Percentiles rank a stretch among this genome's conserved stretches.
Conservation (phyloP, 2,329 filamentous ascomycete species). For the Aspergillus quadrilineatus region DNA sequence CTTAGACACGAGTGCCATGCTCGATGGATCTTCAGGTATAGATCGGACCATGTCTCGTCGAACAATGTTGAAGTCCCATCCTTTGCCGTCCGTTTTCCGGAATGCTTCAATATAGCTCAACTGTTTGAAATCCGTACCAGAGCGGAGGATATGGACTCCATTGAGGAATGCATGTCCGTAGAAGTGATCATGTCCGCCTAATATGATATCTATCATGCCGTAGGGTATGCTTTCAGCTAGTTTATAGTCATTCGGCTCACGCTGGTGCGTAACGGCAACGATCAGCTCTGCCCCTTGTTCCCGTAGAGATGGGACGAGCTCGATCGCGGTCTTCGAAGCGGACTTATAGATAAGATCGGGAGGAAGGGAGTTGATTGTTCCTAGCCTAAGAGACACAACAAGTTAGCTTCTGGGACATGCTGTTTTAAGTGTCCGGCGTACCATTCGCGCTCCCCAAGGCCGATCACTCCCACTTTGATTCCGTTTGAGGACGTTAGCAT, state of each 20-base stretch:
- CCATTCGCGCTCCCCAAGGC: constrained; percentile 84
- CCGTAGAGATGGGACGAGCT: constrained; percentile 70
- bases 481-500: constrained; percentile 80
- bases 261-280: constrained; percentile 78
- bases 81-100: constrained; percentile 50
- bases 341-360: constrained; percentile 80
- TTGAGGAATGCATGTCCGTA: constrained; percentile 77
- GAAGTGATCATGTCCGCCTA: constrained; percentile 88
- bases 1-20: constrained; percentile 62
- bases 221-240: constrained; percentile 69
- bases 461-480: constrained; percentile 80
- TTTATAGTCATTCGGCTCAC: constrained; percentile 87
- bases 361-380: constrained; percentile 81
- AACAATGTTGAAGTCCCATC: constrained; percentile 77
- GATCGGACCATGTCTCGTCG: constrained; percentile 70
- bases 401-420: not conserved
- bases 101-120: constrained; percentile 82
- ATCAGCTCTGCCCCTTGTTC: constrained; percentile 79
- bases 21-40: constrained; percentile 63
- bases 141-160: constrained; percentile 78
- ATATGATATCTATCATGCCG: constrained; percentile 77
- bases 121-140: constrained; percentile 89
- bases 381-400: constrained; percentile 52
- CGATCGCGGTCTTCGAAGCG: constrained; percentile 70
- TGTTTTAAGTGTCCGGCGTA: constrained; percentile 20